Conservation (phyloP, 2,329 filamentous ascomycete species). For the Geosmithia morbida region DNA sequence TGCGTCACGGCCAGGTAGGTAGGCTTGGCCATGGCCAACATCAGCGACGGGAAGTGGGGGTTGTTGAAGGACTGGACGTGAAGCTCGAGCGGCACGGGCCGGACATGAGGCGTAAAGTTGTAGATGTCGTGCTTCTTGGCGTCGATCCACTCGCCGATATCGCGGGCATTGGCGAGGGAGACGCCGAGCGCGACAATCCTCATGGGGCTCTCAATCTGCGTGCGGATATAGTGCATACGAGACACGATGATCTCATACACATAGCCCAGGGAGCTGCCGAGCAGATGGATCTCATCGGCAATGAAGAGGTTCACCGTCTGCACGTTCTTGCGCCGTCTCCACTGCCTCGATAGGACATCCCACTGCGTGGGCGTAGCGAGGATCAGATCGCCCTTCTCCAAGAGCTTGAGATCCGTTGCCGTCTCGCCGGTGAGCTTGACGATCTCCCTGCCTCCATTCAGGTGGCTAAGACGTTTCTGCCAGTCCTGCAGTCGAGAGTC, state of each 20-base stretch:
- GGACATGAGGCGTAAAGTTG: slow-evolving; percentile 90
- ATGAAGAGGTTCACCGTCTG: slow-evolving; percentile 85
- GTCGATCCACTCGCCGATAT: slow-evolving; percentile 95
- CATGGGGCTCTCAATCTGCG: slow-evolving; percentile 71
- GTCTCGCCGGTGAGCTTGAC: slow-evolving; percentile 91
- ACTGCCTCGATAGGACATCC: slow-evolving; percentile 91
- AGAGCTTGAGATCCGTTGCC: slow-evolving; percentile 73
- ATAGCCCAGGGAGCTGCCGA: slow-evolving; percentile 76
- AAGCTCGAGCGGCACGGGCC: slow-evolving; percentile 79
- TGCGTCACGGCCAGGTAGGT: slow-evolving; percentile 81
- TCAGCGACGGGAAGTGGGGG: slow-evolving; percentile 92
- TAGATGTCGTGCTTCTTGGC: slow-evolving; percentile 97
- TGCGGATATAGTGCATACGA: slow-evolving; percentile 89
- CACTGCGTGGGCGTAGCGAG: slow-evolving; percentile 88
- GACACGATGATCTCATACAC: slow-evolving; percentile 96
- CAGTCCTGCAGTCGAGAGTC: slow-evolving; percentile 74
- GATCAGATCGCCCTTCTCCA: slow-evolving; percentile 78
- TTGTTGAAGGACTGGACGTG: slow-evolving; percentile 93
- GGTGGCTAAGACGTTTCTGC: slow-evolving; percentile 57
- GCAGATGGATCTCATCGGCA: slow-evolving; percentile 86
- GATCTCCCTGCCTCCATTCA: slow-evolving; percentile 76
- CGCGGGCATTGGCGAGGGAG: slow-evolving; percentile 80
- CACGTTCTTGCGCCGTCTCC: slow-evolving; percentile 92
- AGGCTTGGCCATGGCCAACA: slow-evolving; percentile 97
- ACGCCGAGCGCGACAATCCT: slow-evolving; percentile 84